These are phyloP conservation scores for Candida adriatica DNA, from an alignment of 805 yeast species.

Conservation along the genomic window DNA sequence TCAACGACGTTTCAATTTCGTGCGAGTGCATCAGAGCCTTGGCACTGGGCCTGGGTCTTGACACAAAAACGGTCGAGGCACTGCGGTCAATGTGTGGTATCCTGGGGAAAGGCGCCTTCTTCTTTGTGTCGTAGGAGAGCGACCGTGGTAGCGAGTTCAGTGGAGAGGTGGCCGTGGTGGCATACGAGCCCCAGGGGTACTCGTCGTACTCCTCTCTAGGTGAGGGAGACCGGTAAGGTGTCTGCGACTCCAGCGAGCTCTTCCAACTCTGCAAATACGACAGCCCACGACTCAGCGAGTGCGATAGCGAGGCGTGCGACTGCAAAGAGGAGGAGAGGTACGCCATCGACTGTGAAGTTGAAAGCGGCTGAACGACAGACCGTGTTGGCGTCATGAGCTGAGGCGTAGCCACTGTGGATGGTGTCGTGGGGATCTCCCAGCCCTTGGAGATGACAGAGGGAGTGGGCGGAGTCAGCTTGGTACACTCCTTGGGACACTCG, in stretches of 20 bases:
- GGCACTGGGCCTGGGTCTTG: no score
- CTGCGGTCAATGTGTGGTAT: slow-evolving; percentile 23
- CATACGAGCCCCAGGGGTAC: slow-evolving; percentile 29
- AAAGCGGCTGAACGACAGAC: slow-evolving; percentile 28
- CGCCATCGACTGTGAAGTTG: slow-evolving; percentile 30
- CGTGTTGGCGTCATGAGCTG: slow-evolving; percentile 29
- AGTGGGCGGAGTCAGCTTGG: slow-evolving; percentile 15
- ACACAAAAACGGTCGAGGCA: slow-evolving; percentile 8
- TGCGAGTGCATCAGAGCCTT: no score
- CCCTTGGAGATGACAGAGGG: slow-evolving; percentile 26
- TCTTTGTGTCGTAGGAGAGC: slow-evolving; percentile 16
- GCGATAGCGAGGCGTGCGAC: slow-evolving; percentile 26
- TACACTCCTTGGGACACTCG: no score
- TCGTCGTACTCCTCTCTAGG: slow-evolving; percentile 33
- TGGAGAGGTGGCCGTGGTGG: neutral
- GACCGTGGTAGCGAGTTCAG: slow-evolving; percentile 17
- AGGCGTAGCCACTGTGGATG: slow-evolving; percentile 21
- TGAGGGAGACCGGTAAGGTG: slow-evolving; percentile 26
- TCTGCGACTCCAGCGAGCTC: slow-evolving; percentile 18
- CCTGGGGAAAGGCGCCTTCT: slow-evolving; percentile 21
- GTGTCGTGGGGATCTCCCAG: slow-evolving; percentile 34
- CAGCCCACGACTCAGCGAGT: slow-evolving; percentile 24
- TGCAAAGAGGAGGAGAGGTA: slow-evolving; percentile 33
- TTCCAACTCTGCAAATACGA: slow-evolving; percentile 21
- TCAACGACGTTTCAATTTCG: slow-evolving; percentile 6